Evolutionary conservation across 805 yeast species (phyloP).

Genomic region (Candida pini): DNA sequence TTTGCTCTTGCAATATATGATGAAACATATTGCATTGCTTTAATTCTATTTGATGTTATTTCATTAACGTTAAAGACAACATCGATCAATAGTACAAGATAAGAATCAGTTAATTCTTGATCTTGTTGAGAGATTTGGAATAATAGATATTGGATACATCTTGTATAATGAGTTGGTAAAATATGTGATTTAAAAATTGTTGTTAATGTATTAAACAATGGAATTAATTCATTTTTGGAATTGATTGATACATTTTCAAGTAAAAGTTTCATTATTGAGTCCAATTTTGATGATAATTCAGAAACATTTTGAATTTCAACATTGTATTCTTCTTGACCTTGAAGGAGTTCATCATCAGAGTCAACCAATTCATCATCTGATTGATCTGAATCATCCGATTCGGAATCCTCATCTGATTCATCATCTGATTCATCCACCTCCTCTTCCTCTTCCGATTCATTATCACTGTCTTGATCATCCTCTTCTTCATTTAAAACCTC

Average conservation of each 20-base stretch:
- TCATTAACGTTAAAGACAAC: conserved; percentile 69
- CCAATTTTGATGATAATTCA: conserved; percentile 63
- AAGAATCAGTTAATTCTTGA: conserved; percentile 79
- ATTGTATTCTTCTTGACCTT: conserved; percentile 45
- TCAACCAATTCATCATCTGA: conserved; percentile 29
- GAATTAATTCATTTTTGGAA: conserved; percentile 51
- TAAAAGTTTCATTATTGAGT: conserved; percentile 55
- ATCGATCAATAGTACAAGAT: conserved; percentile 74
- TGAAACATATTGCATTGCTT: conserved; percentile 87
- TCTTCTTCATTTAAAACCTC: conserved; percentile 32
- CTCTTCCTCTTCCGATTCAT: conserved; percentile 21
- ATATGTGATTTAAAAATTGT: conserved; percentile 77
- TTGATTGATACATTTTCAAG: conserved; percentile 45
- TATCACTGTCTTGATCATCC: conserved; percentile 23
- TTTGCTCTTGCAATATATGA: conserved; percentile 87
- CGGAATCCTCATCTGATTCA: conserved; percentile 18
- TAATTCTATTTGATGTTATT: conserved; percentile 68
- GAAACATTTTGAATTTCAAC: conserved; percentile 43
- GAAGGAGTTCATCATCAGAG: conserved; percentile 31
- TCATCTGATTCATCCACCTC: conserved; percentile 27
- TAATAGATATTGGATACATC: conserved; percentile 77
- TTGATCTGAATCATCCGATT: conserved; percentile 28
- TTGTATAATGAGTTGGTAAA: conserved; percentile 87
- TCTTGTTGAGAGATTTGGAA: conserved; percentile 79
- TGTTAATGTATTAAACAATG: conserved; percentile 65